Conservation (phyloP, 2,329 filamentous ascomycete genomes). For the Colletotrichum magnum region DNA sequence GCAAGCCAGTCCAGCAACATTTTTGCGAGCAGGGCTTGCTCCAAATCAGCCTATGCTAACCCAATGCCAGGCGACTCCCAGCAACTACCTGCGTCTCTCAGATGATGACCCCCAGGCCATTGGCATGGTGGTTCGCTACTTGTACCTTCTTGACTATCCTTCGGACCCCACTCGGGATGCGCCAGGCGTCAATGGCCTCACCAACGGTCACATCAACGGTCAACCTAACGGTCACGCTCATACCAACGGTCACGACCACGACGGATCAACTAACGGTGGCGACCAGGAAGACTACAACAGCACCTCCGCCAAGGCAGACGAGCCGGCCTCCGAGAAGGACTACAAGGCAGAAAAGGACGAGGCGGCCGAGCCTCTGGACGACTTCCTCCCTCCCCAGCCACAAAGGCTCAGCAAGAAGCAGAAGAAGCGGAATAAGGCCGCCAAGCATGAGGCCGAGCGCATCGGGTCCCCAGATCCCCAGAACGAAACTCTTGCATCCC, state of each 20-base stretch:
- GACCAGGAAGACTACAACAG: constrained; percentile 6
- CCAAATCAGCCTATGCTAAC: background rate
- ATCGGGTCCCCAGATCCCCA: background rate
- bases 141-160: constrained; percentile 29
- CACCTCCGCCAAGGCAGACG: constrained; percentile 21
- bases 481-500: background rate
- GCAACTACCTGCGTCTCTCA: constrained; percentile 5
- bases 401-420: constrained; percentile 28
- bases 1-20: background rate
- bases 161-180: background rate
- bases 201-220: background rate
- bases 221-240: background rate
- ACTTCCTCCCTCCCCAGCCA: constrained; percentile 27
- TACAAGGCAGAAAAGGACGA: background rate
- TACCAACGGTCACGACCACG: background rate
- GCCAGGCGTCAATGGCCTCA: background rate
- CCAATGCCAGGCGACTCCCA: background rate
- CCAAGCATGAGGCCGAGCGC: constrained; percentile 9
- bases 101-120: constrained; percentile 30
- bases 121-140: constrained; percentile 24
- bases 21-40: background rate
- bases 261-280: background rate
- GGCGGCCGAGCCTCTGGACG: constrained; percentile 12
- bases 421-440: constrained; percentile 30
- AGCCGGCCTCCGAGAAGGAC: constrained; percentile 5